These are phyloP conservation scores for Medicago lupulina DNA, from an alignment of 306 rosid genomes.

Conservation along the genomic window DNA sequence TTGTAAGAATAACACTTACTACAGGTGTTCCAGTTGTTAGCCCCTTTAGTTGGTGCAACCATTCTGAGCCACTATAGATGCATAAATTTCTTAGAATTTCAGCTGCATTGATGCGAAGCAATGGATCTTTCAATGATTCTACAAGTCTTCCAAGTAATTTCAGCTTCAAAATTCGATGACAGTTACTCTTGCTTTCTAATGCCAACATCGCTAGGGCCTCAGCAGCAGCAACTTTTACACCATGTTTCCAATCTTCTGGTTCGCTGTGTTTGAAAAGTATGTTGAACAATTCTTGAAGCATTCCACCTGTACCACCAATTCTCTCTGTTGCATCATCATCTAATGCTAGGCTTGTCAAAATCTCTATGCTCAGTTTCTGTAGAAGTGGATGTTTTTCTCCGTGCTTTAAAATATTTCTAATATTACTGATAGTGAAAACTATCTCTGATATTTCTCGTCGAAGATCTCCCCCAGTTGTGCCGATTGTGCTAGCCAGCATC, in stretches of 20 bases:
- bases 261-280: conserved; percentile 60
- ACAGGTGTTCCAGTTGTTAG: conserved; percentile 69
- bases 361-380: conserved; percentile 79
- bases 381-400: conserved; percentile 70
- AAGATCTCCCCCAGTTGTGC: conserved; percentile 71
- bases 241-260: conserved; percentile 45
- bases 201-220: conserved; percentile 90
- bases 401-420: conserved; percentile 72
- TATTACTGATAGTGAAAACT: conserved; percentile 78
- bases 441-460: conserved; percentile 77
- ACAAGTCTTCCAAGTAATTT: conserved; percentile 57
- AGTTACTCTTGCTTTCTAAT: conserved; percentile 75
- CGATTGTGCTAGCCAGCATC: conserved; percentile 80
- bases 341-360: conserved; percentile 70
- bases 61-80: conserved; percentile 62
- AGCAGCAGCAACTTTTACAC: conserved; percentile 64
- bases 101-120: conserved; percentile 70
- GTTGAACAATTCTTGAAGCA: conserved; percentile 69
- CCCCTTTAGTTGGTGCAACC: conserved; percentile 58
- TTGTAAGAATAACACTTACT: conserved; percentile 54
- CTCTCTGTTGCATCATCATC: conserved; percentile 83
- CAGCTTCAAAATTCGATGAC: conserved; percentile 65
- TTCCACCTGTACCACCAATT: conserved; percentile 86
- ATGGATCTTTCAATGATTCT: conserved; percentile 57
- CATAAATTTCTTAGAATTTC: conserved; percentile 82